phyloP scores from a whole-genome alignment of 2,329 filamentous ascomycete genomes.

The Thielaviopsis musarum region DNA sequence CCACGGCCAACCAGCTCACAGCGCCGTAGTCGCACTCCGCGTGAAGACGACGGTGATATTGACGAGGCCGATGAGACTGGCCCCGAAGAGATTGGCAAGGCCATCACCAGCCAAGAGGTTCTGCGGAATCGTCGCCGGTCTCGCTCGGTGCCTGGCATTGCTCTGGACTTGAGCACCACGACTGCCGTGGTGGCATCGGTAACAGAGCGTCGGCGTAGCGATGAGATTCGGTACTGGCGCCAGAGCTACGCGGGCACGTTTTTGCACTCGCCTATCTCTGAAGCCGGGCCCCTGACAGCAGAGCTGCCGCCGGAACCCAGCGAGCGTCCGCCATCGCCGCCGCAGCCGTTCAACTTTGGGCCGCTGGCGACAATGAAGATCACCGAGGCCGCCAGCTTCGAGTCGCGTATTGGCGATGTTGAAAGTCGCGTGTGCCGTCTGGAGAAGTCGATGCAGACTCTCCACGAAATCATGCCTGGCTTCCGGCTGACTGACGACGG shows the following conservation, averaged over 20 bases:
- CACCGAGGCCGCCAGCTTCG: constrained; percentile 35
- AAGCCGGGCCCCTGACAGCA: constrained; percentile 16
- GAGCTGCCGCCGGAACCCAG: constrained; percentile 21
- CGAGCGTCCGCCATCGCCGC: constrained; percentile 21
- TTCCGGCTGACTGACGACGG: constrained; percentile 19
- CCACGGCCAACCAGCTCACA: constrained; percentile 46
- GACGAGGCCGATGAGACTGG: neutral
- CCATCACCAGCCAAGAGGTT: constrained; percentile 38
- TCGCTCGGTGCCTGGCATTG: constrained; percentile 39
- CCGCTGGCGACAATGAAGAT: constrained; percentile 36
- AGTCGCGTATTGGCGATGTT: constrained; percentile 33
- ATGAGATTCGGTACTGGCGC: constrained; percentile 48
- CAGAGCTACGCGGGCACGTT: constrained; percentile 36
- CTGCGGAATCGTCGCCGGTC: constrained; percentile 34
- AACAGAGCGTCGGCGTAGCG: constrained; percentile 33
- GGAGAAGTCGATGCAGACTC: constrained; percentile 34
- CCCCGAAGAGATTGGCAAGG: constrained; percentile 32
- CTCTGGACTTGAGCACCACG: constrained; percentile 18
- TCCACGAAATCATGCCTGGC: constrained; percentile 29
- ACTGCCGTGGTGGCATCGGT: neutral
- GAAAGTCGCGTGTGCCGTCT: constrained; percentile 35
- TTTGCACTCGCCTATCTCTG: constrained; percentile 32
- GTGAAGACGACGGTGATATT: constrained; percentile 26
- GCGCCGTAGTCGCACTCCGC: constrained; percentile 27
- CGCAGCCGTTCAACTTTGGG: constrained; percentile 39